Percentiles rank a stretch among this genome's conserved stretches.
Evolutionary conservation across 768 basidiomycete species (phyloP).

Genomic region (Lyophyllum shimeji): DNA sequence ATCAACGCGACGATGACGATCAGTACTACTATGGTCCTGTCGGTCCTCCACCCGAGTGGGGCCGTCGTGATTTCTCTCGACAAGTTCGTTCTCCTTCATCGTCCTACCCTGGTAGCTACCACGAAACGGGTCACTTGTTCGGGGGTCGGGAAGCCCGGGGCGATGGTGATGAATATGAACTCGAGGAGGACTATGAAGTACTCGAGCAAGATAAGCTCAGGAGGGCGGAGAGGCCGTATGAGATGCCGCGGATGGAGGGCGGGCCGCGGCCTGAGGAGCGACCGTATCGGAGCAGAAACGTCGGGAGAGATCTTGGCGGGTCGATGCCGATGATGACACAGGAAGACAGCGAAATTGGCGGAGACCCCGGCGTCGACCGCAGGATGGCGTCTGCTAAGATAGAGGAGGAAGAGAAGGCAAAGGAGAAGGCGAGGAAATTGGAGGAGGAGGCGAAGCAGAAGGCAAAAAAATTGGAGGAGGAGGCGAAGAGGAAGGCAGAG

Average conservation of each 20-base stretch:
- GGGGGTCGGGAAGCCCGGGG: constrained; percentile 18
- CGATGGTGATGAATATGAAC: constrained; percentile 19
- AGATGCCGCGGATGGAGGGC: constrained; percentile 4
- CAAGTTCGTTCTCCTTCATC: constrained; percentile 15
- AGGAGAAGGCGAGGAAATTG: constrained; percentile 22
- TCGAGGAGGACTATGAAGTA: constrained; percentile 8
- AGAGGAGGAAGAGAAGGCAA: constrained; percentile 24
- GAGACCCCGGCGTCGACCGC: background rate
- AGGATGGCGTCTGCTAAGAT: constrained; percentile 1
- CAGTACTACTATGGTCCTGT: constrained; percentile 1
- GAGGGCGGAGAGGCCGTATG: background rate
- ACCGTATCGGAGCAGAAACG: constrained; percentile 12
- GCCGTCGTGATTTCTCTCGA: constrained; percentile 10
- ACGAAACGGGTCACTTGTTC: constrained; percentile 18
- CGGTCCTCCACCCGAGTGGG: constrained; percentile 12
- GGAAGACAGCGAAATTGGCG: background rate
- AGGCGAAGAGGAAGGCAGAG: constrained; percentile 21
- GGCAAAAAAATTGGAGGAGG: constrained; percentile 20
- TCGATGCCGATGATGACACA: background rate
- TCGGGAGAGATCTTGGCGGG: background rate
- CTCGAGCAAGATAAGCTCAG: constrained; percentile 12
- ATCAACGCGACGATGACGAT: constrained; percentile 1
- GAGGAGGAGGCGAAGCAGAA: constrained; percentile 22
- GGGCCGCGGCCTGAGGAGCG: constrained; percentile 9
- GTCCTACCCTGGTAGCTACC: constrained; percentile 17